Evolutionary conservation across 768 basidiomycete genomes (phyloP), one percentile per base, ranked within the genome.

Genomic region (Lentinus brumalis): DNA sequence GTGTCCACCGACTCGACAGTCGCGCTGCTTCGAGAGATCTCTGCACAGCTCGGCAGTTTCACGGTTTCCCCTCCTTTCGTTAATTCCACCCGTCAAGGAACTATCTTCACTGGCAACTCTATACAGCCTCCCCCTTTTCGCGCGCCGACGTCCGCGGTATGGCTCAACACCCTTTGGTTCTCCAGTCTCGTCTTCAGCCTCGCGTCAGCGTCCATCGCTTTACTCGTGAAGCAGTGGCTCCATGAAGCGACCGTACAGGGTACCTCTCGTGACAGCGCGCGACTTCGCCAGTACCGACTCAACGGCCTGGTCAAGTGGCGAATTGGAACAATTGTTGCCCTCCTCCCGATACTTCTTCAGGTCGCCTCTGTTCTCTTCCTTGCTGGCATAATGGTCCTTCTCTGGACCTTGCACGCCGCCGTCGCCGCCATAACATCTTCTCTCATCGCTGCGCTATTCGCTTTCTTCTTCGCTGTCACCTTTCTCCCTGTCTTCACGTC

Each of bases 171-270:
- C 2, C 58, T 71, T 2, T 68, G 65, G 64, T 66, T 68, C 53
- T 39, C 57, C 15, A 67, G 67, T 31, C 60, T 72, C 7, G 51
- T 65, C 6, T 53, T 65, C 57, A 65, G 66, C 46, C 67, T 72
- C 41, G 57, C 62, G 5, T 50, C 66, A 4, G 71, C 69, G 1
- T 44, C 68, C 10, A 42, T 64, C 31, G 61, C 63, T n/a, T 62
- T 67, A 44, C 49, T 69, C 15, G 66, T 67, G 5, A 72, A 69
- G 47, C 69, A 71, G 47, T 70, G 67, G 70, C 16, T 69, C 1
- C 68, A 69, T 40, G 50, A 46, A 18, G 40, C 62, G 21, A 54
- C 53, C 18, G 52, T 59, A 29, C 58, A 63, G 18, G 62, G 62
- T 3, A 63, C 59, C 16, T 46, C 69, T 1, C 62, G 66, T 10